Conservation (phyloP, 345 rosid species). For the Rhodamnia argentea region DNA sequence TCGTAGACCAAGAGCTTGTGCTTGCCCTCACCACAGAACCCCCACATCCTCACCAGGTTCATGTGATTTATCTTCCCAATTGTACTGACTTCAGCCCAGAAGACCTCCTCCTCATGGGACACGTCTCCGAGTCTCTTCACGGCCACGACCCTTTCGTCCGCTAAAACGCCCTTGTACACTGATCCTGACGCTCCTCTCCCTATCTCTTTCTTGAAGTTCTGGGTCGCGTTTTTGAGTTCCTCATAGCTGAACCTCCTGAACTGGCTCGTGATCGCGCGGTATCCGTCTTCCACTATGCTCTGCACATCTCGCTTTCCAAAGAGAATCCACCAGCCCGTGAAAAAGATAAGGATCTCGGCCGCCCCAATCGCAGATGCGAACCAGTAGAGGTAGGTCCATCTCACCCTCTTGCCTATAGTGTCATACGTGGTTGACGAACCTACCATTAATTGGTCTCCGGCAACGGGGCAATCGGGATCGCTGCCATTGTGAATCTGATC, state of each 20-base stretch:
- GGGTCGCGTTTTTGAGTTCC: conserved; percentile 26
- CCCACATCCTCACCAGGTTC: conserved; percentile 45
- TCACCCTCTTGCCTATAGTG: conserved; percentile 3
- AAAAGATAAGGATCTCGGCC: conserved; percentile 16
- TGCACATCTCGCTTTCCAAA: background rate
- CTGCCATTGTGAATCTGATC: background rate
- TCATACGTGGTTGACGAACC: conserved; percentile 12
- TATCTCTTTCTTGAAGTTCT: conserved; percentile 17
- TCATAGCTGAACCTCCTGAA: conserved; percentile 21
- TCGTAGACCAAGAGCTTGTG: conserved; percentile 43
- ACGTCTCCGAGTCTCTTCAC: conserved; percentile 38
- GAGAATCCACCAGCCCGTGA: conserved; percentile 21
- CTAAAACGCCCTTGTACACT: conserved; percentile 37
- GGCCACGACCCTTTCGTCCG: conserved; percentile 27
- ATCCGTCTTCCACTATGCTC: conserved; percentile 11
- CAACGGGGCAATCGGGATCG: background rate
- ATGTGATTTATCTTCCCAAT: conserved; percentile 42
- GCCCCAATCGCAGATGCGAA: conserved; percentile 22
- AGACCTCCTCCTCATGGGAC: conserved; percentile 32
- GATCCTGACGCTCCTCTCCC: conserved; percentile 46
- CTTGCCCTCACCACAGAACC: conserved; percentile 33
- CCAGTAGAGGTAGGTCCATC: conserved; percentile 28
- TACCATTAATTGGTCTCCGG: background rate
- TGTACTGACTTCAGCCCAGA: conserved; percentile 43
- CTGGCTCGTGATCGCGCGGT: conserved; percentile 6